These are phyloP conservation scores for Myxozyma melibiosi DNA, from an alignment of 805 yeast genomes.

Conservation along the genomic window DNA sequence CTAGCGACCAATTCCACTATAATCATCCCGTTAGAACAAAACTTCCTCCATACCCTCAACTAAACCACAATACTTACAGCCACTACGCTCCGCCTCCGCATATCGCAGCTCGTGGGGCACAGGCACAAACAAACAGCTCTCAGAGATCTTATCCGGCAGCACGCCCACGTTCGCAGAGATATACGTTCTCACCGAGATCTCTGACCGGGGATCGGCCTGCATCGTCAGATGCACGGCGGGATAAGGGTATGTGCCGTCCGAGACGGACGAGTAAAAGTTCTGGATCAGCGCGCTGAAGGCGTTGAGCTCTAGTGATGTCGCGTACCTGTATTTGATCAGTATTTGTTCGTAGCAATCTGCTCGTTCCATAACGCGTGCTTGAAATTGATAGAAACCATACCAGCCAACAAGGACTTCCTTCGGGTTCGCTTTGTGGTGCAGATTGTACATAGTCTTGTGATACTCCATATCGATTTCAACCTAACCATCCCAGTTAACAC, in stretches of 20 bases:
- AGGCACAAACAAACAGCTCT: slow-evolving; percentile 70
- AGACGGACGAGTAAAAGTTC: slow-evolving; percentile 70
- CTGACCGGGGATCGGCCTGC: slow-evolving; percentile 55
- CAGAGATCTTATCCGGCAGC: slow-evolving; percentile 39
- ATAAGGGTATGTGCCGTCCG: slow-evolving; percentile 68
- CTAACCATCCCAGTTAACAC: background rate
- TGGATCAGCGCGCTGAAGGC: slow-evolving; percentile 75
- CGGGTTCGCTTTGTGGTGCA: slow-evolving; percentile 77
- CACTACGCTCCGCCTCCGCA: slow-evolving; percentile 60
- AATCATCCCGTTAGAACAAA: slow-evolving; percentile 21
- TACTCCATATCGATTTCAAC: slow-evolving; percentile 75
- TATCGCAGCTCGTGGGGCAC: slow-evolving; percentile 66
- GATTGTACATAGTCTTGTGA: slow-evolving; percentile 67
- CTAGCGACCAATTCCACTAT: slow-evolving; percentile 42
- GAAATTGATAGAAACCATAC: slow-evolving; percentile 53
- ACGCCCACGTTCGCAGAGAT: slow-evolving; percentile 76
- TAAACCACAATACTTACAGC: slow-evolving; percentile 50
- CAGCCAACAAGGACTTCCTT: slow-evolving; percentile 81
- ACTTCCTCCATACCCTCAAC: background rate
- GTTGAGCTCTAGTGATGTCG: slow-evolving; percentile 60
- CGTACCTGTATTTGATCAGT: slow-evolving; percentile 35
- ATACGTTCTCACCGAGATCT: slow-evolving; percentile 66
- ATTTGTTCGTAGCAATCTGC: background rate
- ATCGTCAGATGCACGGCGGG: slow-evolving; percentile 81
- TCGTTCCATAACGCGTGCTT: background rate